Conservation (phyloP, 2,329 filamentous ascomycete genomes). For the Aspergillus sp. region DNA sequence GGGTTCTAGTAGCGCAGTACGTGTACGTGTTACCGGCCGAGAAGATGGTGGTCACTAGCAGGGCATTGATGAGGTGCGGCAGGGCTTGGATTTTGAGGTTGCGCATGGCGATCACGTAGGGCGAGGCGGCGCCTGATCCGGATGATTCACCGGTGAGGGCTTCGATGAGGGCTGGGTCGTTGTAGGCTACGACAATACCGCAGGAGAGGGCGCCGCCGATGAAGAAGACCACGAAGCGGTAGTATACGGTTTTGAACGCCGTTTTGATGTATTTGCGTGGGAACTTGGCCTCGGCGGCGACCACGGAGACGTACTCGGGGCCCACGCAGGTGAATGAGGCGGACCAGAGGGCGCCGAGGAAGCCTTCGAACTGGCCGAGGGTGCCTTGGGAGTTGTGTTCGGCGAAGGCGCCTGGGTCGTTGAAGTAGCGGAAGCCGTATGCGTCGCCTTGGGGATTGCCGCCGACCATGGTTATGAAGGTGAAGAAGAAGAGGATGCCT, state of each 20-base stretch:
- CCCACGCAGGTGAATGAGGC: constrained; percentile 63
- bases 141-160: too few relatives aligned
- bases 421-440: constrained; percentile 67
- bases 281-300: constrained; percentile 65
- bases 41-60: constrained; percentile 55
- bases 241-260: constrained; percentile 73
- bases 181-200: constrained; percentile 66
- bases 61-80: constrained; percentile 60
- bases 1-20: constrained; percentile 53
- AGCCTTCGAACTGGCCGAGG: constrained; percentile 53
- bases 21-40: constrained; percentile 58
- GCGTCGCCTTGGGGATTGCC: constrained; percentile 68
- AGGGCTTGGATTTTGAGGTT: constrained; percentile 55
- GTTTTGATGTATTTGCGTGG: constrained; percentile 65
- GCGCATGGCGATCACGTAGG: constrained; percentile 63
- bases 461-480: constrained; percentile 75
- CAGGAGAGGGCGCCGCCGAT: constrained; percentile 67
- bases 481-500: constrained; percentile 66
- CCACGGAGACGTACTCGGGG: constrained; percentile 60
- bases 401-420: constrained; percentile 4
- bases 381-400: constrained; percentile 59
- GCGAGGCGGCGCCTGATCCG: constrained; percentile 54
- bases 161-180: constrained; percentile 30
- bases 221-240: constrained; percentile 70
- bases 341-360: constrained; percentile 69